Percentiles rank a stretch among this genome's conserved stretches.
Conservation (phyloP, 257 asterid species). For the Plantago ovata region DNA sequence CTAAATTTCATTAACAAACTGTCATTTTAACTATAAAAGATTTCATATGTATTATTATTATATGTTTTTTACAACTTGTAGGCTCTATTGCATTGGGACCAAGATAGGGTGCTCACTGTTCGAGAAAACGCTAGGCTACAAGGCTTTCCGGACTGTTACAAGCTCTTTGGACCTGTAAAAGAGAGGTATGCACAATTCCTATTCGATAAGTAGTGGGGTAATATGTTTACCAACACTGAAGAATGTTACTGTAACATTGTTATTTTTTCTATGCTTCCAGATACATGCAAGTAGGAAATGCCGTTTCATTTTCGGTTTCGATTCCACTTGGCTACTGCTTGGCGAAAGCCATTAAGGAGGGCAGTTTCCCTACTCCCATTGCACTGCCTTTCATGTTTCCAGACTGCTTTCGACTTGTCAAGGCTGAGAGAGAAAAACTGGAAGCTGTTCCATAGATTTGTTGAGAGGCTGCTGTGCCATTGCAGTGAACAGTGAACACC, state of each 20-base stretch:
- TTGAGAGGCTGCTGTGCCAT: too few species aligned
- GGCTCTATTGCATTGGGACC: conserved; percentile 32
- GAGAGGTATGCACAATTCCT: conserved; percentile 25
- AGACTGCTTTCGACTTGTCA: conserved; percentile 15
- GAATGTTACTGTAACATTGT: too few species aligned
- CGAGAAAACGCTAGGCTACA: conserved; percentile 45
- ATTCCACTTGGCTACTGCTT: conserved; percentile 38
- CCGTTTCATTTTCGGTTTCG: conserved; percentile 39
- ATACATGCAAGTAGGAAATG: conserved; percentile 42
- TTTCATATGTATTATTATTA: neutral
- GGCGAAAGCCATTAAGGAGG: conserved; percentile 30
- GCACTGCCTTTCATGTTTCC: conserved; percentile 30
- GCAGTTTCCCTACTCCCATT: neutral
- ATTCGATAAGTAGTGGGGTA: neutral
- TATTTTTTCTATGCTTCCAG: conserved; percentile 6
- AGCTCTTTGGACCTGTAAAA: conserved; percentile 30
- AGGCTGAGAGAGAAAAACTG: conserved; percentile 3
- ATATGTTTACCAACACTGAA: too few species aligned
- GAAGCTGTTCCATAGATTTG: too few species aligned
- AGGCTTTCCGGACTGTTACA: conserved; percentile 46
- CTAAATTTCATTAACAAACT: neutral
- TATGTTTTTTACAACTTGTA: neutral
- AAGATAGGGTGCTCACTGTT: conserved; percentile 38
- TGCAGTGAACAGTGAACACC: too few species aligned
- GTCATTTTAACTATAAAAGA: neutral